Evolutionary conservation across 176 grass and related monocot species (phyloP).

Genomic region (Bonia amplexicaulis): DNA sequence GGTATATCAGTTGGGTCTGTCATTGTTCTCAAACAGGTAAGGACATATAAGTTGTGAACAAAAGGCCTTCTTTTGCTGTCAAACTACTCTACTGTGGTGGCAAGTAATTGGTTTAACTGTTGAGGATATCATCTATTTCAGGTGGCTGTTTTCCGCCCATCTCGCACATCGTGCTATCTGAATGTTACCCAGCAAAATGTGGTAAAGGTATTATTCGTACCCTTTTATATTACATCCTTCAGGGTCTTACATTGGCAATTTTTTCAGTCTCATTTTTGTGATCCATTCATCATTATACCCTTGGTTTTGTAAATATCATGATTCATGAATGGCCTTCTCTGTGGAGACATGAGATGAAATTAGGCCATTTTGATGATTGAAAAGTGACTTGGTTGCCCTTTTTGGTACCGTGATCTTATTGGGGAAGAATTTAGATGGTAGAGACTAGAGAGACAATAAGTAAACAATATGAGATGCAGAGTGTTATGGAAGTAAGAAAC

Average conservation of each 20-base stretch:
- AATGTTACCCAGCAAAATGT: slow-evolving; percentile 50
- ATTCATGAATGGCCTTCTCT: not conserved
- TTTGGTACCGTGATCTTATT: not conserved
- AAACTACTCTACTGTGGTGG: not conserved
- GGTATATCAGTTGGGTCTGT: slow-evolving; percentile 36
- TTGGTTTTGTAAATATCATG: not conserved
- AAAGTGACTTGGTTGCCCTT: not conserved
- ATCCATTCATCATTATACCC: not conserved
- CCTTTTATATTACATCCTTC: not conserved
- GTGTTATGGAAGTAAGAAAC: not conserved
- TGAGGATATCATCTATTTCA: slow-evolving; percentile 21
- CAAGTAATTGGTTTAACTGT: not conserved
- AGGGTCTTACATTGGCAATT: not conserved
- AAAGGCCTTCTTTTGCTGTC: not conserved
- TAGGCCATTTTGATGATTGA: not conserved
- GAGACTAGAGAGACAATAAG: not conserved
- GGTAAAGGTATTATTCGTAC: slow-evolving; percentile 31
- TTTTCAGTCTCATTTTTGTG: not conserved
- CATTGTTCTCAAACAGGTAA: slow-evolving; percentile 46
- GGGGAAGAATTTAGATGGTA: not conserved
- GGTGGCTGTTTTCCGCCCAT: slow-evolving; percentile 43
- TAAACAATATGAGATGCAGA: not conserved
- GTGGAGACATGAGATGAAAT: not conserved
- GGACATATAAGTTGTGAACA: not conserved
- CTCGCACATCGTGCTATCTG: slow-evolving; percentile 34